Conservation (phyloP, 768 basidiomycete genomes). For the Pleurotus tuber-regium region DNA sequence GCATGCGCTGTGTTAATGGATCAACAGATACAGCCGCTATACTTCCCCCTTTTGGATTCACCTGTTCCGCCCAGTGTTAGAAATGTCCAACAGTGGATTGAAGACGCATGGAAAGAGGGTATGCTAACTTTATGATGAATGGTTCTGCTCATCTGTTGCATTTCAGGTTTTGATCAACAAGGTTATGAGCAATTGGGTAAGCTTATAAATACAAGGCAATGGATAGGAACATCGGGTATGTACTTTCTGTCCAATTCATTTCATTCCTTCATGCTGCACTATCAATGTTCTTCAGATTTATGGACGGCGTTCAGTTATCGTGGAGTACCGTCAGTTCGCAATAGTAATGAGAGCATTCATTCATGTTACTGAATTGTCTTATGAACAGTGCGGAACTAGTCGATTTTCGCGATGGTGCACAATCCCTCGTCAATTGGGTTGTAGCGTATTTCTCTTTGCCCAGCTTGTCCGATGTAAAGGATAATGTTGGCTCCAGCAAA, state of each 20-base stretch:
- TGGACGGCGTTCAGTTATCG: slow-evolving; percentile 76
- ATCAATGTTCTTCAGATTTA: slow-evolving; percentile 48
- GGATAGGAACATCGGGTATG: slow-evolving; percentile 80
- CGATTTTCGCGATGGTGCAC: slow-evolving; percentile 62
- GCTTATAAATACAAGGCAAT: slow-evolving; percentile 60
- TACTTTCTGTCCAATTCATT: not conserved
- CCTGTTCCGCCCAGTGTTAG: slow-evolving; percentile 64
- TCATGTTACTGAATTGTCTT: too few relatives aligned
- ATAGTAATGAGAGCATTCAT: too few relatives aligned
- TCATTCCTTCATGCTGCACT: not conserved
- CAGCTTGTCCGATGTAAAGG: slow-evolving; percentile 17
- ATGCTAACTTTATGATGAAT: slow-evolving; percentile 1
- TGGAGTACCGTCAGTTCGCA: slow-evolving; percentile 74
- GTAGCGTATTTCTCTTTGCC: slow-evolving; percentile 61
- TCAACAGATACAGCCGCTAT: slow-evolving; percentile 59
- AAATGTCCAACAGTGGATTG: slow-evolving; percentile 76
- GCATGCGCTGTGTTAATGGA: slow-evolving; percentile 68
- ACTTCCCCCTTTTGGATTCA: slow-evolving; percentile 57
- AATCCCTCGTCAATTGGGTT: slow-evolving; percentile 67
- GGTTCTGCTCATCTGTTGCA: slow-evolving; percentile 12
- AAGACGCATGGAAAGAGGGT: slow-evolving; percentile 79
- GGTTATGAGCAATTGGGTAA: slow-evolving; percentile 61
- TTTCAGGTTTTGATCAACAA: slow-evolving; percentile 65
- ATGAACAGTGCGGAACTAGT: slow-evolving; percentile 53
- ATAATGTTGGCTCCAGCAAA: slow-evolving; percentile 25